Conservation (phyloP, 768 basidiomycete genomes). For the Kwoniella europaea region DNA sequence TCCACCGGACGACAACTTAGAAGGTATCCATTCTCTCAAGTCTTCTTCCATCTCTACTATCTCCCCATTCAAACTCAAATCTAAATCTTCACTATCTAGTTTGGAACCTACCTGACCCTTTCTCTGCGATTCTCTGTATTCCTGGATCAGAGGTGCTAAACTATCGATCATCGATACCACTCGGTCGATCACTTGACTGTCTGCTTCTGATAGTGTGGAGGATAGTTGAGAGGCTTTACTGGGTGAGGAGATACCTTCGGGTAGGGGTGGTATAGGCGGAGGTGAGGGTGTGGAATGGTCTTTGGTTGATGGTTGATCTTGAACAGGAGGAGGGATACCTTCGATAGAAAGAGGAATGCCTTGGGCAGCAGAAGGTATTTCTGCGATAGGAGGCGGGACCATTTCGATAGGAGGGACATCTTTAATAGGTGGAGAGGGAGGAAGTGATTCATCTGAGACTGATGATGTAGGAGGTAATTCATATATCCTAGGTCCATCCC, state of each 20-base stretch:
- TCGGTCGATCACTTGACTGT: conserved; percentile 12
- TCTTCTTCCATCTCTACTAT: conserved; percentile 21
- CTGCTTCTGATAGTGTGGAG: conserved; percentile 14
- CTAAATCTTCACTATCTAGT: neutral
- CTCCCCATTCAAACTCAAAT: conserved; percentile 1
- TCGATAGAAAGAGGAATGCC: neutral
- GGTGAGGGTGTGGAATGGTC: neutral
- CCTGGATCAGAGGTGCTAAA: conserved; percentile 20
- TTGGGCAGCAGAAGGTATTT: too few relatives aligned
- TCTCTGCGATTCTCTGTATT: conserved; percentile 20
- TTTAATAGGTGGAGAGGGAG: neutral
- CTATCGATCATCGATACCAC: conserved; percentile 16
- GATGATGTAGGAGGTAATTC: neutral
- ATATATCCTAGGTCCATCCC: neutral
- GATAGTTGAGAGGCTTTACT: conserved; percentile 9
- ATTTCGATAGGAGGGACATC: neutral
- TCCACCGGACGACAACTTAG: neutral
- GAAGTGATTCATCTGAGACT: neutral
- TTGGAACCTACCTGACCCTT: neutral
- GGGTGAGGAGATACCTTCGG: conserved; percentile 6
- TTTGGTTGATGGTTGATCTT: neutral
- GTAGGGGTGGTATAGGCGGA: conserved; percentile 7
- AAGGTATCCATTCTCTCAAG: conserved; percentile 12
- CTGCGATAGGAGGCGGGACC: neutral
- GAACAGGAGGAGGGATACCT: neutral